Evolutionary conservation across 352 stramenopile species (phyloP).

Genomic region (Globisporangium splendens): DNA sequence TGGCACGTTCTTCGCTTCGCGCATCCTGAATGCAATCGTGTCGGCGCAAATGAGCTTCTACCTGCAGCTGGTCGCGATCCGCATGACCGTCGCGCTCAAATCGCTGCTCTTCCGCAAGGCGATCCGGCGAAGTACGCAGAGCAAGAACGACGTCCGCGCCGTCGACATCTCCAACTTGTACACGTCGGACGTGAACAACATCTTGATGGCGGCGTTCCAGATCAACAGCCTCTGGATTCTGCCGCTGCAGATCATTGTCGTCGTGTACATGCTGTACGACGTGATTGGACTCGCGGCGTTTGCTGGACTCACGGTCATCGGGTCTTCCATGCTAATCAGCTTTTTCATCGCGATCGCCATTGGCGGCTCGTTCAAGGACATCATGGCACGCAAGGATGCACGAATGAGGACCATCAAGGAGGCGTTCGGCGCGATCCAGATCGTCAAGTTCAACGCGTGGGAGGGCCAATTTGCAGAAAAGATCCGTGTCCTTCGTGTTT

Average conservation of each 20-base stretch:
- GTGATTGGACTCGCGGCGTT: constrained; percentile 35
- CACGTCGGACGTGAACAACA: constrained; percentile 80
- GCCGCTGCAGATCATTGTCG: constrained; percentile 31
- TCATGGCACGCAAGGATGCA: constrained; percentile 86
- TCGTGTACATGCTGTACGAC: constrained; percentile 34
- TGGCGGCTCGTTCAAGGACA: constrained; percentile 41
- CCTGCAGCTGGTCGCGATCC: constrained; percentile 26
- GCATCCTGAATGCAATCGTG: constrained; percentile 27
- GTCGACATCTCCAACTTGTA: constrained; percentile 92
- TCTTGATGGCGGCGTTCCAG: constrained; percentile 41
- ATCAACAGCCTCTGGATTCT: constrained; percentile 62
- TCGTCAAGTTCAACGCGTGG: constrained; percentile 95
- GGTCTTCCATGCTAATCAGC: constrained; percentile 25
- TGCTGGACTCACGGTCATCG: constrained; percentile 34
- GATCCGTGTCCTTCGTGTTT: constrained; percentile 41
- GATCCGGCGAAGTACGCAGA: constrained; percentile 18
- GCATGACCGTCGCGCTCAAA: constrained; percentile 32
- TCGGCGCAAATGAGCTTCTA: constrained; percentile 21
- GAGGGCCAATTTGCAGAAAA: constrained; percentile 69
- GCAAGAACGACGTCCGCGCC: constrained; percentile 14
- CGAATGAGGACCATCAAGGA: constrained; percentile 91
- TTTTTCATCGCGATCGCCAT: constrained; percentile 44
- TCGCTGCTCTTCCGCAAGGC: constrained; percentile 42
- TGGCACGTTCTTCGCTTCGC: constrained; percentile 36
- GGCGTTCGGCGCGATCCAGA: constrained; percentile 88